These are phyloP conservation scores for Termitomyces sp. DNA, from an alignment of 768 basidiomycete genomes.

Conservation along the genomic window DNA sequence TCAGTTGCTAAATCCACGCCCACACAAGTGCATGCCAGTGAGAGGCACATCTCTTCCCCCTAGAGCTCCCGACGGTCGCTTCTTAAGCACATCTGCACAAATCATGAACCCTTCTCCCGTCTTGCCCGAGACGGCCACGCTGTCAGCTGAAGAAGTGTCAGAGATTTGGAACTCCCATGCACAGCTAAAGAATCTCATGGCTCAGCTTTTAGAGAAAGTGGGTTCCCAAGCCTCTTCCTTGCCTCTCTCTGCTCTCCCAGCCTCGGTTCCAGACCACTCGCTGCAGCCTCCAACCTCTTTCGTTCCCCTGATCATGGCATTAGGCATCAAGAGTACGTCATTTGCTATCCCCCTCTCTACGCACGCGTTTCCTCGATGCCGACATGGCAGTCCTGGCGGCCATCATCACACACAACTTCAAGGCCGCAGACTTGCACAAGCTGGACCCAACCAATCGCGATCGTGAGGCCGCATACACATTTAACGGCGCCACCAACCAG, in stretches of 20 bases:
- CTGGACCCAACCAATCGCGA: not conserved
- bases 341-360: not conserved
- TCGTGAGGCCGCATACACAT: not conserved
- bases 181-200: not conserved
- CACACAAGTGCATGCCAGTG: no score
- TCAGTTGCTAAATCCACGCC: no score
- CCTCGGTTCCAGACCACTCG: no score
- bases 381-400: not conserved
- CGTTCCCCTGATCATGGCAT: not conserved
- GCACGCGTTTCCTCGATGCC: not conserved
- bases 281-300: no score
- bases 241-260: no score
- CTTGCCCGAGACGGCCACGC: no score
- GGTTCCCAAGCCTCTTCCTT: no score
- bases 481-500: not conserved
- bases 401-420: not conserved
- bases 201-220: not conserved
- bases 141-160: not conserved
- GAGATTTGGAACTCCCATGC: not conserved
- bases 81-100: no score
- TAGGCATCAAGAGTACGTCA: not conserved
- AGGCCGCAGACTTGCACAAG: not conserved
- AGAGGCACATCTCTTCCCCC: no score
- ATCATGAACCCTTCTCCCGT: not conserved
- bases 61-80: no score